These are phyloP conservation scores for Fusarium euwallaceae DNA, from an alignment of 2,329 filamentous ascomycete genomes.

Conservation along the genomic window DNA sequence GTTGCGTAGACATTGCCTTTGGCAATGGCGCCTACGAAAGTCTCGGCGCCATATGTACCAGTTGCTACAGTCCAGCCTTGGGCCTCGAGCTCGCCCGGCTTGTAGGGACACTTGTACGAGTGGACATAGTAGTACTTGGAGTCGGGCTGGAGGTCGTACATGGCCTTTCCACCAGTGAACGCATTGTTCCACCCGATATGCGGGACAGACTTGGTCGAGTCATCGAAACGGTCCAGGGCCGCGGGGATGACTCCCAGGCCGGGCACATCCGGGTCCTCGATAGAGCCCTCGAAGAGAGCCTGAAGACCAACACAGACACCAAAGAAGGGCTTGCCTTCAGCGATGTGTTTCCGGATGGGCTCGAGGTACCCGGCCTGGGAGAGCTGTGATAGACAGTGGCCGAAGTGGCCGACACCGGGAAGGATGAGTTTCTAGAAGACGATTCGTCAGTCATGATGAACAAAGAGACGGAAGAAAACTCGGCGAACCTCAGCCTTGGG, in stretches of 20 bases:
- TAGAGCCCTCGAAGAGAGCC: slow-evolving; percentile 87
- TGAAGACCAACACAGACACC: slow-evolving; percentile 96
- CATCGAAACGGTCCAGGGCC: slow-evolving; percentile 80
- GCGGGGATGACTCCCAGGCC: slow-evolving; percentile 83
- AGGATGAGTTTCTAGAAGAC: slow-evolving; percentile 84
- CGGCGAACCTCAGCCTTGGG: slow-evolving; percentile 81
- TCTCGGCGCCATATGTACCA: slow-evolving; percentile 86
- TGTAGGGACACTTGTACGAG: slow-evolving; percentile 88
- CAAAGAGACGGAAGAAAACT: background rate
- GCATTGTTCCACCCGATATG: slow-evolving; percentile 99
- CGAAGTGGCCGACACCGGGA: slow-evolving; percentile 97
- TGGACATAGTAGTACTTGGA: slow-evolving; percentile 99
- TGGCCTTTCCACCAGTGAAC: slow-evolving; percentile 66
- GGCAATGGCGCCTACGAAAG: slow-evolving; percentile 91
- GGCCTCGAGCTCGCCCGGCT: slow-evolving; percentile 77
- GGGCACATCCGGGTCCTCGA: slow-evolving; percentile 78
- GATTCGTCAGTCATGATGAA: slow-evolving; percentile 23
- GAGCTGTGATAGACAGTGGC: slow-evolving; percentile 92
- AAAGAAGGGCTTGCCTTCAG: slow-evolving; percentile 96
- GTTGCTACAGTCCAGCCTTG: slow-evolving; percentile 95
- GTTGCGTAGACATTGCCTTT: slow-evolving; percentile 89
- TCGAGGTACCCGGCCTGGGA: slow-evolving; percentile 85
- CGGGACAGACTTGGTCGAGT: slow-evolving; percentile 87
- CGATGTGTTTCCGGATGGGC: slow-evolving; percentile 85
- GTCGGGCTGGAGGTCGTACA: slow-evolving; percentile 83